phyloP scores from a whole-genome alignment of 2,329 filamentous ascomycete species.

The Thelonectria blattea region DNA sequence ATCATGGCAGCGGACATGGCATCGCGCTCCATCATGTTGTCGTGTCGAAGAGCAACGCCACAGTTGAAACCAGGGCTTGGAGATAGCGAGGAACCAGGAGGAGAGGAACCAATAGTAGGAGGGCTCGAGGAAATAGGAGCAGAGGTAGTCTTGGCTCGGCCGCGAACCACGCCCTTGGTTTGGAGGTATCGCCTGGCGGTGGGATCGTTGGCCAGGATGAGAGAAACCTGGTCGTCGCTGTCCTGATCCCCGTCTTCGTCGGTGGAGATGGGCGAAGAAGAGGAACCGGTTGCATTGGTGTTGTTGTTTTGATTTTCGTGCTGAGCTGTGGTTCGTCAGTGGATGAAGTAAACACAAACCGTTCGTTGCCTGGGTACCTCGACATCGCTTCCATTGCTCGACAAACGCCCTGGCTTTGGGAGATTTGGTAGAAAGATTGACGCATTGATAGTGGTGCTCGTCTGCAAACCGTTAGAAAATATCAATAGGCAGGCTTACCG shows the following conservation, averaged over 20 bases:
- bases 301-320: not conserved
- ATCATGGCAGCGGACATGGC: not conserved
- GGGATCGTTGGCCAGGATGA: slow-evolving; percentile 11
- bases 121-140: not conserved
- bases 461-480: slow-evolving; percentile 40
- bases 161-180: slow-evolving; percentile 1
- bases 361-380: slow-evolving; percentile 25
- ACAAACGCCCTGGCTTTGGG: slow-evolving; percentile 46
- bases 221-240: not conserved
- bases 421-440: slow-evolving; percentile 45
- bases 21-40: not conserved
- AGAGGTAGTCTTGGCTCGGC: not conserved
- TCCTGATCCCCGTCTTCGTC: not conserved
- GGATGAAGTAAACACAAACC: not conserved
- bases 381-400: slow-evolving; percentile 37
- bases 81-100: not conserved
- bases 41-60: too few species aligned
- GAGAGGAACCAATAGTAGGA: not conserved
- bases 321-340: slow-evolving; percentile 24
- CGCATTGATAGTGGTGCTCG: slow-evolving; percentile 54
- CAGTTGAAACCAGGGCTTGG: not conserved
- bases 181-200: slow-evolving; percentile 10
- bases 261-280: not conserved
- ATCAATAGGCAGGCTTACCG: not conserved
- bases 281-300: slow-evolving; percentile 1